These are phyloP conservation scores for Claviceps monticola DNA, from an alignment of 2,329 filamentous ascomycete genomes.

Conservation along the genomic window DNA sequence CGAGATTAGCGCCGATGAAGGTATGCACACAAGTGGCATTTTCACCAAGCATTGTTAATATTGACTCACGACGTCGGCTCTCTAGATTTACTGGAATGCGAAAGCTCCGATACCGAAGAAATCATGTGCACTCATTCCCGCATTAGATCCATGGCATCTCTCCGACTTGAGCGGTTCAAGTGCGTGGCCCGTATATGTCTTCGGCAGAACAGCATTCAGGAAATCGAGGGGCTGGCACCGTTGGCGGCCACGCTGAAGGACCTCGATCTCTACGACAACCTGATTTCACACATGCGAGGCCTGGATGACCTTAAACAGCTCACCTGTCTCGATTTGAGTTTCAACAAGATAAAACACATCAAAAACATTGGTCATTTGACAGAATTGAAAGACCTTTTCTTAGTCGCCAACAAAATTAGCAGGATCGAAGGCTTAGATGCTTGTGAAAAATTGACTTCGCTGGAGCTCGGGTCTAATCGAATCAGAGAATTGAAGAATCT, in stretches of 20 bases:
- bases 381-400: slow-evolving; percentile 70
- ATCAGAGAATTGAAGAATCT: slow-evolving; percentile 83
- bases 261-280: slow-evolving; percentile 92
- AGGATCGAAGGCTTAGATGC: slow-evolving; percentile 74
- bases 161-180: slow-evolving; percentile 73
- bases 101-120: slow-evolving; percentile 52
- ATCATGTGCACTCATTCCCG: slow-evolving; percentile 86
- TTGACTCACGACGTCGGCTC: slow-evolving; percentile 9
- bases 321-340: slow-evolving; percentile 75
- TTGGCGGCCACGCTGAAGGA: slow-evolving; percentile 60
- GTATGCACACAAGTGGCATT: slow-evolving; percentile 25
- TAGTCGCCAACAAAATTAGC: slow-evolving; percentile 89
- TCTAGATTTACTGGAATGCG: slow-evolving; percentile 45
- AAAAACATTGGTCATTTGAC: slow-evolving; percentile 70
- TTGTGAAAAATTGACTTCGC: slow-evolving; percentile 59
- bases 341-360: slow-evolving; percentile 99
- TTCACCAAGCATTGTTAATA: not conserved
- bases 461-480: slow-evolving; percentile 86
- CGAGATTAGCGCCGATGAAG: slow-evolving; percentile 69
- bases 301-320: slow-evolving; percentile 67
- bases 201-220: slow-evolving; percentile 78
- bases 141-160: slow-evolving; percentile 60
- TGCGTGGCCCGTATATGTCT: slow-evolving; percentile 69
- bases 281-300: slow-evolving; percentile 74
- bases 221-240: slow-evolving; percentile 58